These are phyloP conservation scores for Neonothopanus nambi DNA, from an alignment of 1,284 basidiomycete species.

Conservation along the genomic window DNA sequence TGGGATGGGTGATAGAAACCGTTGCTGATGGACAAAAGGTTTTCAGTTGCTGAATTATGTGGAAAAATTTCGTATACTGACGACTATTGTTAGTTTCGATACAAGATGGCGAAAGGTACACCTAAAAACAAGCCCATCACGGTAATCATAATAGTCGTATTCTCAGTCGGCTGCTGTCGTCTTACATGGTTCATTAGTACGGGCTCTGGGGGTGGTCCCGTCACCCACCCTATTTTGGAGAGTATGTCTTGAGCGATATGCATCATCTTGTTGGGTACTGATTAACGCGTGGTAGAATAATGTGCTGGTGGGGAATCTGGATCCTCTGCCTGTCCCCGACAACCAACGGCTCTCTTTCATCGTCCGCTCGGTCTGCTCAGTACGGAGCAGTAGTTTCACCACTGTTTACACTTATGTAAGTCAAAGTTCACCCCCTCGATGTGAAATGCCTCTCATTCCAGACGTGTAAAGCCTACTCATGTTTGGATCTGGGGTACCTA, in stretches of 20 bases:
- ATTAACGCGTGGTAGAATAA: constrained; percentile 42
- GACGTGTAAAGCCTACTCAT: constrained; percentile 49
- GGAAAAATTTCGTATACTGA: background rate
- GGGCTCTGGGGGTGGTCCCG: constrained; percentile 64
- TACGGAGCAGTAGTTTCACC: constrained; percentile 63
- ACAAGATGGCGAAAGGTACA: constrained; percentile 53
- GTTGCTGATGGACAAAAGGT: constrained; percentile 71
- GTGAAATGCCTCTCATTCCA: background rate
- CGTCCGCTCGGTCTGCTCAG: constrained; percentile 51
- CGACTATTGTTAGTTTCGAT: constrained; percentile 42
- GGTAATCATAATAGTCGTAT: too few relatives aligned
- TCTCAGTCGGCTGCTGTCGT: too few relatives aligned
- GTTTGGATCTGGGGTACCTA: constrained; percentile 72
- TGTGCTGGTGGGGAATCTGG: constrained; percentile 78
- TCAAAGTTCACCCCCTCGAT: background rate
- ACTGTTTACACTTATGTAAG: constrained; percentile 64
- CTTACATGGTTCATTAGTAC: constrained; percentile 38
- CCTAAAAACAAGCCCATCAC: constrained; percentile 51
- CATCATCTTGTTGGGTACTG: background rate
- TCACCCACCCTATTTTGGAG: constrained; percentile 78
- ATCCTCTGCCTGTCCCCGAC: constrained; percentile 61
- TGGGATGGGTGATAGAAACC: constrained; percentile 65
- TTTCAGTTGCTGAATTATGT: background rate
- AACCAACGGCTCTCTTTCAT: constrained; percentile 43
- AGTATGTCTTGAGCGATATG: constrained; percentile 41